Conservation (phyloP, 225 moss, liverwort and hornwort genomes). For the Pseudisothecium myosuroides region DNA sequence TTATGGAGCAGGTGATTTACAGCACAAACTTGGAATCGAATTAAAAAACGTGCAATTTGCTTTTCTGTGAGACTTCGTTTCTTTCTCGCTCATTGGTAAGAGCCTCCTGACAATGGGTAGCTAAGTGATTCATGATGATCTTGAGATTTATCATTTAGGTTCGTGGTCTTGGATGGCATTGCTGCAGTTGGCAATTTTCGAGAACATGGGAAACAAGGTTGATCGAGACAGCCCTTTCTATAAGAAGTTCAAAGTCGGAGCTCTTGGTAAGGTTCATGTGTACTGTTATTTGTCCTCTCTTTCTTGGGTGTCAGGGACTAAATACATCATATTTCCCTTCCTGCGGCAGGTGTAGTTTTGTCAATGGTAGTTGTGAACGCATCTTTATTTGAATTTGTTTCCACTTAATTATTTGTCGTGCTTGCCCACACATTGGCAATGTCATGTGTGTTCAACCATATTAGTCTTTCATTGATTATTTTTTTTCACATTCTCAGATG, state of each 20-base stretch:
- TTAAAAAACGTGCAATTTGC: background rate
- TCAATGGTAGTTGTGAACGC: background rate
- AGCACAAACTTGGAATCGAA: background rate
- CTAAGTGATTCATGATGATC: background rate
- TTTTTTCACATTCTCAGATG: background rate
- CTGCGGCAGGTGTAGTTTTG: background rate
- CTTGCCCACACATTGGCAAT: background rate
- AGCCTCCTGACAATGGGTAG: background rate
- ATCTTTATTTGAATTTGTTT: background rate
- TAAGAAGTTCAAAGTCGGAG: conserved; percentile 70
- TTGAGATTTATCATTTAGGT: background rate
- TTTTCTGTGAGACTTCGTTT: background rate
- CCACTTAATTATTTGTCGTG: background rate
- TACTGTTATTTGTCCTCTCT: background rate
- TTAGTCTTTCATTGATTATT: background rate
- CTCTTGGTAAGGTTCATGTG: conserved; percentile 40
- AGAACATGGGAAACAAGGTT: conserved; percentile 78
- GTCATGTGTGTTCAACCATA: background rate
- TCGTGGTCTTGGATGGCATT: background rate
- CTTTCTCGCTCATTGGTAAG: background rate
- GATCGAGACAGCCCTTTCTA: conserved; percentile 63
- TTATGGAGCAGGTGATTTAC: conserved; percentile 73
- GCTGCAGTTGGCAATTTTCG: conserved; percentile 72
- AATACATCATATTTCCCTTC: background rate
- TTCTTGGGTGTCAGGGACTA: background rate